Base-by-base conservation (phyloP, 805 yeast genomes). In the Myxozyma melibiosi region DNA sequence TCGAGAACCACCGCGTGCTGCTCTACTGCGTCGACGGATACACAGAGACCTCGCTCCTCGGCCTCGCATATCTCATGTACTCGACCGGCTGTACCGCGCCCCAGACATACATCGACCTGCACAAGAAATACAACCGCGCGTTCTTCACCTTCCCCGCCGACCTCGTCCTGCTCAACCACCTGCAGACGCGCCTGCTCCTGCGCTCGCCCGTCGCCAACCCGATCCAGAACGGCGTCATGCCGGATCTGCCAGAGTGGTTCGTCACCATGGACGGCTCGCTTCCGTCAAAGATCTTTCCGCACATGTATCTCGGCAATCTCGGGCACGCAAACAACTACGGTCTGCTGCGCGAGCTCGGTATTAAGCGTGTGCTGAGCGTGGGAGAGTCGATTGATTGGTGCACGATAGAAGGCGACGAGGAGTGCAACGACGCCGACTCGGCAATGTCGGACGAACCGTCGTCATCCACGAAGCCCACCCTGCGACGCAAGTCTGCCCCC, bases 21-120 rank as follows among this genome's bases (percentile, higher is more conserved):
- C 74, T 91, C 8, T 85, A 83, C 68, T 90, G 96, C 67, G 81
- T 88, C 1, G 97, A 92, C 72, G 98, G 98, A 0, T 92, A 91
- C 71, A 89, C 97, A 0, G 97, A 90, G 68, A 86, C 91, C 50
- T 83, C 96, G 4, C 76, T 92, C n/a, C 71, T 91, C 38, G 80
- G 83, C 0, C 73, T 89, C 34, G 80, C 90, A 54, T 91, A 81
- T 65, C 64, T 86, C 55, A 86, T 92, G 56, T 92, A 85, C 71
- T 70, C 88, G 1, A 80, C 84, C 52, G 82, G 85, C 38, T 67
- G 82, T 18, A 63, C 80, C 0, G 71, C 88, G 11, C 84, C 86
- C 27, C 84, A 85, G 38, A 91, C 90, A 0, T 76, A 86, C 59
- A 66, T 86, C 18, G 78, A 80, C 57, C 71, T 89, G 51, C 96